phyloP scores from a whole-genome alignment of 2,329 filamentous ascomycete species.

The Cucurbitaria berberidis region DNA sequence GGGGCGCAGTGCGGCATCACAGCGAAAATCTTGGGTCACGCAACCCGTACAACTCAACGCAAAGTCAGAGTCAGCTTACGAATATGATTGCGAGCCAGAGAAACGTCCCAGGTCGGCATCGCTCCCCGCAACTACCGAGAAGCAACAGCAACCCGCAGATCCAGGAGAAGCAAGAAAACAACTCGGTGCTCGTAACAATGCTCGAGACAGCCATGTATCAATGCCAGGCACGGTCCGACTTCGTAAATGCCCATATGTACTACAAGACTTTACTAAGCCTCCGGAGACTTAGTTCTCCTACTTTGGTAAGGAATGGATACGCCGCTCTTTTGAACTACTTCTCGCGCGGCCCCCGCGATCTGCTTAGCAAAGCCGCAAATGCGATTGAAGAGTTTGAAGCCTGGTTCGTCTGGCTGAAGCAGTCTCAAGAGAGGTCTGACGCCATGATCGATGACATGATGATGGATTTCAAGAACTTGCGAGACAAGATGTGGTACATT shows the following conservation, averaged over 20 bases:
- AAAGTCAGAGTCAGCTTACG: slow-evolving; percentile 46
- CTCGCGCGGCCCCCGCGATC: slow-evolving; percentile 72
- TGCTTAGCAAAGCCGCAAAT: slow-evolving; percentile 71
- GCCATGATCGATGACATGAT: slow-evolving; percentile 76
- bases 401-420: slow-evolving; percentile 83
- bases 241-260: slow-evolving; percentile 82
- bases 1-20: slow-evolving; percentile 31
- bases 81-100: slow-evolving; percentile 48
- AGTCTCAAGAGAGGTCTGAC: slow-evolving; percentile 80
- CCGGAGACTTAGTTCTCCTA: slow-evolving; percentile 65
- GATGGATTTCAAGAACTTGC: slow-evolving; percentile 72
- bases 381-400: slow-evolving; percentile 80
- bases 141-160: slow-evolving; percentile 51
- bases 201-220: slow-evolving; percentile 77
- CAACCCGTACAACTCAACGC: slow-evolving; percentile 54
- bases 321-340: slow-evolving; percentile 76
- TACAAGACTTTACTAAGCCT: slow-evolving; percentile 82
- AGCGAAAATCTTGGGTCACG: slow-evolving; percentile 55
- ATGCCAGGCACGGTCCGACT: slow-evolving; percentile 80
- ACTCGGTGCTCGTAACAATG: slow-evolving; percentile 70
- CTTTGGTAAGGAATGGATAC: slow-evolving; percentile 70
- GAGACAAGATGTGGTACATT: slow-evolving; percentile 99
- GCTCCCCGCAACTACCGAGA: slow-evolving; percentile 46
- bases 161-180: slow-evolving; percentile 47
- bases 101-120: slow-evolving; percentile 41